These are phyloP conservation scores for Lepidium aucheri DNA, from an alignment of 345 rosid genomes.

Conservation along the genomic window DNA sequence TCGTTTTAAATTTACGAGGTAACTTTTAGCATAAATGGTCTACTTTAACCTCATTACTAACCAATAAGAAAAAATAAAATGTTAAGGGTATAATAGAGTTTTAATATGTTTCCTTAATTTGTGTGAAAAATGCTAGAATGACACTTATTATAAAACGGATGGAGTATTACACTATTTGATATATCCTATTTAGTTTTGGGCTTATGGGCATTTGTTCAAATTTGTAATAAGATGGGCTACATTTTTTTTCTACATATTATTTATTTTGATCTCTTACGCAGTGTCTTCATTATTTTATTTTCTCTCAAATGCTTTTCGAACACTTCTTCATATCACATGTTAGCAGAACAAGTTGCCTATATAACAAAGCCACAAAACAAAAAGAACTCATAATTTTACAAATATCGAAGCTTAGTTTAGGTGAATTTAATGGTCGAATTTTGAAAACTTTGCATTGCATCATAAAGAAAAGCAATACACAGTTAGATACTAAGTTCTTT, in stretches of 20 bases:
- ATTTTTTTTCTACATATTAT: neutral
- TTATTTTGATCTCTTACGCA: neutral
- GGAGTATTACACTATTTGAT: too few relatives aligned
- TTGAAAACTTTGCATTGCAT: neutral
- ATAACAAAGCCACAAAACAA: too few relatives aligned
- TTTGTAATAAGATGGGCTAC: neutral
- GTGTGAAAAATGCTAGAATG: too few relatives aligned
- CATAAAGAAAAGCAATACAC: neutral
- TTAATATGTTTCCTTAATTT: too few relatives aligned
- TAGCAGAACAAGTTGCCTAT: neutral
- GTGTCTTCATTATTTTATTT: neutral
- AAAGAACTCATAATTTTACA: too few relatives aligned
- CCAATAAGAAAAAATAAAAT: too few relatives aligned
- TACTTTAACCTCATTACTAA: too few relatives aligned
- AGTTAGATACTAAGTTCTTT: neutral
- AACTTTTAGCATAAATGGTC: too few relatives aligned
- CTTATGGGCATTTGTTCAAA: neutral
- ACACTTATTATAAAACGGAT: too few relatives aligned
- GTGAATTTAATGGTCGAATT: neutral
- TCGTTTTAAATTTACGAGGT: too few relatives aligned
- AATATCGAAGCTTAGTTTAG: neutral
- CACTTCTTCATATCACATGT: slow-evolving; percentile 14
- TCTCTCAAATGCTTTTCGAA: neutral
- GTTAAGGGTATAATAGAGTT: too few relatives aligned
- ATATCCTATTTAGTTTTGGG: too few relatives aligned